phyloP scores from a whole-genome alignment of 2,329 filamentous ascomycete species.

The Colletotrichum salicis region DNA sequence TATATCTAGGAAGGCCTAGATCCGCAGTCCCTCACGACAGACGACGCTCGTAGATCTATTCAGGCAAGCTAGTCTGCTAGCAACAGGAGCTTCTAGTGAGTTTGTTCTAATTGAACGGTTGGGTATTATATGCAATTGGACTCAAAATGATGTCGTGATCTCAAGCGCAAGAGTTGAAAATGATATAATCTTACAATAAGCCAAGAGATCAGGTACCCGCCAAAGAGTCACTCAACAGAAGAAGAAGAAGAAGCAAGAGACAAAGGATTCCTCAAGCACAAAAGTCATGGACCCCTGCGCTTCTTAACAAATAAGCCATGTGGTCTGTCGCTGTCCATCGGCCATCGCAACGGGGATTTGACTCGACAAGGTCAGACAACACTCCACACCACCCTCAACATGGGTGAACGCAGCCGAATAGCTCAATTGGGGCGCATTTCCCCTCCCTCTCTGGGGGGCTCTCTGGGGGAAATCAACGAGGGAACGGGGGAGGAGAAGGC shows the following conservation, averaged over 20 bases:
- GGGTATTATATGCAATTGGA: not conserved
- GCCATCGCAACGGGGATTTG: not conserved
- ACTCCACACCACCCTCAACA: not conserved
- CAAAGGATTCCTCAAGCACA: not conserved
- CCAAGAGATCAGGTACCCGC: not conserved
- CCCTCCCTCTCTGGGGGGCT: not conserved
- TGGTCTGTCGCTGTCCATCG: not conserved
- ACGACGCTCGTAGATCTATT: not conserved
- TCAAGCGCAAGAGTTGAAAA: not conserved
- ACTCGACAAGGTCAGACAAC: conserved; percentile 8
- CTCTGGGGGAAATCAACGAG: not conserved
- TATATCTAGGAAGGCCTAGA: not conserved
- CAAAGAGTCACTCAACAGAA: not conserved
- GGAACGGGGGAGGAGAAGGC: not conserved
- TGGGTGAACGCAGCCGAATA: not conserved
- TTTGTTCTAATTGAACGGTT: not conserved
- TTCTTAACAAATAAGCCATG: not conserved
- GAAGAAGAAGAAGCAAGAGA: not conserved
- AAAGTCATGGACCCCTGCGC: not conserved
- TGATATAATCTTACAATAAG: not conserved
- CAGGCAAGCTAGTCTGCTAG: not conserved
- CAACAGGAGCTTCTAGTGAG: not conserved
- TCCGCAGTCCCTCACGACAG: not conserved
- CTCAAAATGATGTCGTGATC: not conserved
- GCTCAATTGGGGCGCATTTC: not conserved